Evolutionary conservation across 78 protist species (phyloP).

Genomic region (Diacronema lutheri): DNA sequence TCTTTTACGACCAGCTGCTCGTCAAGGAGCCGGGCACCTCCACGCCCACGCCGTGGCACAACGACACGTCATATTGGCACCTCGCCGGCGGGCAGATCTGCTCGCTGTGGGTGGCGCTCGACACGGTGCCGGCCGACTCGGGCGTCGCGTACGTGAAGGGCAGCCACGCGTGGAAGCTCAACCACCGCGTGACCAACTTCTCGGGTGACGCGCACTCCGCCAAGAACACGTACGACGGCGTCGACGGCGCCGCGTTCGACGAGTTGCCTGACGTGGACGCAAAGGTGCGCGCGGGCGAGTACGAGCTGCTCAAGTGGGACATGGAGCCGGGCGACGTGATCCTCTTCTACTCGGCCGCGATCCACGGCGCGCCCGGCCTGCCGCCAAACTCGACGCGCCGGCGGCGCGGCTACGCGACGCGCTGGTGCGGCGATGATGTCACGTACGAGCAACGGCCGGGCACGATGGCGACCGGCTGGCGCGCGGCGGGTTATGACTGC

Average conservation of each 20-base stretch:
- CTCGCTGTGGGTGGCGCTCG: constrained; percentile 20
- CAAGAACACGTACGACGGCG: neutral
- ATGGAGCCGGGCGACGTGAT: neutral
- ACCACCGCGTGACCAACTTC: constrained; percentile 1
- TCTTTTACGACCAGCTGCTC: constrained; percentile 15
- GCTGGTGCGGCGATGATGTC: constrained; percentile 18
- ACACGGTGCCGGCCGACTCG: neutral
- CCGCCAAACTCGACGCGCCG: neutral
- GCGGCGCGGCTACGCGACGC: constrained; percentile 15
- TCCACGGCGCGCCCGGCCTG: constrained; percentile 18
- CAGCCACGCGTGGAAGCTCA: neutral
- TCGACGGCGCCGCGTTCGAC: neutral
- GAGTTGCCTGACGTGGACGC: neutral
- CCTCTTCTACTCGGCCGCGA: neutral
- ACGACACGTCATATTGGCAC: constrained; percentile 9
- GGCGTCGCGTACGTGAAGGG: constrained; percentile 1
- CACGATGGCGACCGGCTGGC: neutral
- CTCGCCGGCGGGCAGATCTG: neutral
- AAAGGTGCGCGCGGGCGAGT: neutral
- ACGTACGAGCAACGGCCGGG: neutral
- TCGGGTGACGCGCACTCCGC: neutral
- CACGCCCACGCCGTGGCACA: constrained; percentile 18
- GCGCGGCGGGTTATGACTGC: neutral
- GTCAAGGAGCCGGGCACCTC: constrained; percentile 18
- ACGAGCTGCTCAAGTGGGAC: constrained; percentile 6